Base-by-base conservation (phyloP, 2,329 filamentous ascomycete genomes). In the Fusarium duplospermum region DNA sequence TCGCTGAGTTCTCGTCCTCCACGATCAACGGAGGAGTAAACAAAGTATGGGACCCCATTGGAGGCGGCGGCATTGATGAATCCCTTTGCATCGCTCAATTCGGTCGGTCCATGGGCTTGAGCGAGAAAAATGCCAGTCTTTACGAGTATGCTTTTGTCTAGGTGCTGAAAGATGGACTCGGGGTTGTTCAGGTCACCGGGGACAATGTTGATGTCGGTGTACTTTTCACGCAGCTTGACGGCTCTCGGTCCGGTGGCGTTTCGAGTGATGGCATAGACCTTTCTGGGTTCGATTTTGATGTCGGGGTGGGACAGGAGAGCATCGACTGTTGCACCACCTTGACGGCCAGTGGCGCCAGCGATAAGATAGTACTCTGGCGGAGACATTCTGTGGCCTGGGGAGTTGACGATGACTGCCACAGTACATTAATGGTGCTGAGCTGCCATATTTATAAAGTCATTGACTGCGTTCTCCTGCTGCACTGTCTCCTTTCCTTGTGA, bases 11-110 rank as follows among this genome's bases (percentile, higher is more conserved):
- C 81, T 42, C 88, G 86, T 33, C 90, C 89, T 31, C 89, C 89
- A n/a, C 91, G 89, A 67, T 93, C 91, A 14, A 92, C 89, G 42
- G 87, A 90, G 2, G 86, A 88, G 80, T 91, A 92, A 50, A 93
- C 86, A 71, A 92, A 90, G 75, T 89, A 87, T 36, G 85, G 82
- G 33, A 91, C 86, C 6, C 83, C 83, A 40, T 88, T 79, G 16
- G 83, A 83, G 31, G 88, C 75, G 1, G 88, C 84, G 11, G 85
- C 85, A 59, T 89, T 86, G 42, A 90, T 83, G 6, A 92, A 77
- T 0, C 80, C 83, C 42, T 86, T 90, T 63, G 89, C 89, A 74
- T 91, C 88, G 3, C 72, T 52, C 18, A 79, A 69, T 70, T 89
- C 85, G 76, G 71, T 72, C 1, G 71, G 33, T 83, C 86, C 62